Evolutionary conservation across 345 rosid species (phyloP), one percentile per base, ranked within the genome.

Genomic region (Eutrema heterophyllum): DNA sequence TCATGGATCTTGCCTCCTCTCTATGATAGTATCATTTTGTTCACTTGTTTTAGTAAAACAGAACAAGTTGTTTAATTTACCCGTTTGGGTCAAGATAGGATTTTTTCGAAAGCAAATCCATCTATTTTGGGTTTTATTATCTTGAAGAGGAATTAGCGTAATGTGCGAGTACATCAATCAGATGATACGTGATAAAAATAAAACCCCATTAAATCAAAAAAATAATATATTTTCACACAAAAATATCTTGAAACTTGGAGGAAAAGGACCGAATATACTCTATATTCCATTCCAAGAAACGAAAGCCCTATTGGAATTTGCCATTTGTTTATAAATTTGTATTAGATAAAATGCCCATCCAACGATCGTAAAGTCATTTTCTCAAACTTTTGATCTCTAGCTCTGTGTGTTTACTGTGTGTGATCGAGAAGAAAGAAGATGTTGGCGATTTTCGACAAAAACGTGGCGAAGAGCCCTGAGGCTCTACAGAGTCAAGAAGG

Each of bases 381-480:
- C 73, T 46, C 57, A 32, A 24, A 18, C 27, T 29, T 24, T 27
- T 57, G 52, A 52, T 62, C 39, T 48, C 30, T 76, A 2, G 7
- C 73, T 70, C 56, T 70, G 67, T 41, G 21, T 18, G 21, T n/a
- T 29, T 0, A 48, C 54, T 32, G 66, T 48, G 39, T 65, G 26
- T 50, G 54, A 64, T 64, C 54, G 57, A 43, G 60, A 52, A 75
- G 52, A 46, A 56, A 73, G 53, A 48, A 80, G 79, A 95, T 92
- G 99, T 36, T 95, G 73, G 99, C 98, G 14, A 87, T 95, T 18
- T 92, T 95, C 64, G 92, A 95, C 58, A 92, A 87, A 53, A 80
- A 93, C 55, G 96, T 90, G 77, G 98, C 90, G 0, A 90, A 88
- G 79, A 80, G 86, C 70, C 99, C 98, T 0, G 92, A 86, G 48